Evolutionary conservation across 768 basidiomycete species (phyloP), one percentile per base, ranked within the genome.

Genomic region (Naganishia antarctica): DNA sequence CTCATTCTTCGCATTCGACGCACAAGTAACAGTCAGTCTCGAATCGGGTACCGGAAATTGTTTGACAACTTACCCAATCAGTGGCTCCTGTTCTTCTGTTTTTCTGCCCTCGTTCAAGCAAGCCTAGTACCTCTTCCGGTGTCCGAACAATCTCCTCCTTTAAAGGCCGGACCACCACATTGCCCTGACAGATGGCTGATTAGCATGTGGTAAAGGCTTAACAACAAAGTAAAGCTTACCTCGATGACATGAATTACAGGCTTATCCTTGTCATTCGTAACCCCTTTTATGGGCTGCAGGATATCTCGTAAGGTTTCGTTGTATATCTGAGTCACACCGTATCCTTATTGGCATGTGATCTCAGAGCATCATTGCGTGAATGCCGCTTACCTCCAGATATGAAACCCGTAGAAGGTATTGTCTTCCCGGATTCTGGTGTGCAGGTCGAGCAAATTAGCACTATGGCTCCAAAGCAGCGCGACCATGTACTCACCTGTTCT

Each of bases 141-240:
- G 86, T 87, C 84, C 88, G 94, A 49, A 86, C 83, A 49, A 81
- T 80, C 60, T 89, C 84, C 1, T 87, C 81, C 59, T 91, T 78
- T 11, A 89, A 74, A 3, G 76, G 76, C 11, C 74, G 72, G 9
- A 77, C 76, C 26, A 70, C 72, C 2, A 77, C 76, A 61, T 74
- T 71, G 0, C 73, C 74, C 74, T 76, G 31, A 28, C 5, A 47
- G 26, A 60, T 21, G n/a, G 37, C 15, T 9, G 46, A 23, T 46
- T 26, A 15, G 45, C 28, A 44, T 21, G 12, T 15, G 26, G 25
- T 44, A 6, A 8, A n/a, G n/a, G 31, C 34, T 53, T 40, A 13
- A 59, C 9, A 12, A 23, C 11, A 1, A 16, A 18, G 2, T 2
- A 45, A 7, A 3, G 64, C 73, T 47, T 34, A 76, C 75, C 64